phyloP scores from a whole-genome alignment of 2,329 filamentous ascomycete species.

The Colletotrichum sp. region DNA sequence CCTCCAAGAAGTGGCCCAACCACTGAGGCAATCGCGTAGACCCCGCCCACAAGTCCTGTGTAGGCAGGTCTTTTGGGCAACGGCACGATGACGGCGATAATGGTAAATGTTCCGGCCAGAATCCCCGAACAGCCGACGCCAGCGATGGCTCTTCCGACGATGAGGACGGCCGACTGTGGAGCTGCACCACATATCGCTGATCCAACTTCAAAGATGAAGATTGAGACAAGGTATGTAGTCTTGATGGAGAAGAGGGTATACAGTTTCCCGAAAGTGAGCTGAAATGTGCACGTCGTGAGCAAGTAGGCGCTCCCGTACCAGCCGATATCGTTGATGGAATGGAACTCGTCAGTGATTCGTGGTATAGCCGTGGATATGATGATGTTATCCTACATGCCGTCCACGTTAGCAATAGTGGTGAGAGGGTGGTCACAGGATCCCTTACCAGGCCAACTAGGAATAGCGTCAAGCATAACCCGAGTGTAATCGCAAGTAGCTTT shows the following conservation, averaged over 20 bases:
- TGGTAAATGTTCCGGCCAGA: slow-evolving; percentile 35
- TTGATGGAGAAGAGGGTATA: slow-evolving; percentile 34
- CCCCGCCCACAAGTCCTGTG: slow-evolving; percentile 41
- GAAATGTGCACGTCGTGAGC: slow-evolving; percentile 27
- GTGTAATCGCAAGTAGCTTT: neutral
- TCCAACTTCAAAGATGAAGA: slow-evolving; percentile 28
- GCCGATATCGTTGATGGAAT: slow-evolving; percentile 46
- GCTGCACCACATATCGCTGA: slow-evolving; percentile 28
- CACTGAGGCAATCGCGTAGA: slow-evolving; percentile 40
- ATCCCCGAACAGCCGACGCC: slow-evolving; percentile 40
- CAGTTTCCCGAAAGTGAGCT: slow-evolving; percentile 30
- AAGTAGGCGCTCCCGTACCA: slow-evolving; percentile 35
- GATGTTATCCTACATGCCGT: slow-evolving; percentile 32
- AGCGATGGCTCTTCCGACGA: slow-evolving; percentile 40
- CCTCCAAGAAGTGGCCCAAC: slow-evolving; percentile 30
- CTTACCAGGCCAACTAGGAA: slow-evolving; percentile 7
- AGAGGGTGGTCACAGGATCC: neutral
- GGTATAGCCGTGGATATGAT: slow-evolving; percentile 43
- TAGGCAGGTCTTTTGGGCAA: slow-evolving; percentile 36
- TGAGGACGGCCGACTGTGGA: slow-evolving; percentile 36
- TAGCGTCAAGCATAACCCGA: slow-evolving; percentile 1
- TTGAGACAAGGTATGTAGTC: slow-evolving; percentile 25
- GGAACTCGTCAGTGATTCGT: slow-evolving; percentile 35
- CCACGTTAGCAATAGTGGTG: too few relatives aligned
- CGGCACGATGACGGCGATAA: slow-evolving; percentile 42